Evolutionary conservation across 2,329 filamentous ascomycete species (phyloP), one percentile per base, ranked within the genome.

Genomic region (Cordyceps fumosorosea): DNA sequence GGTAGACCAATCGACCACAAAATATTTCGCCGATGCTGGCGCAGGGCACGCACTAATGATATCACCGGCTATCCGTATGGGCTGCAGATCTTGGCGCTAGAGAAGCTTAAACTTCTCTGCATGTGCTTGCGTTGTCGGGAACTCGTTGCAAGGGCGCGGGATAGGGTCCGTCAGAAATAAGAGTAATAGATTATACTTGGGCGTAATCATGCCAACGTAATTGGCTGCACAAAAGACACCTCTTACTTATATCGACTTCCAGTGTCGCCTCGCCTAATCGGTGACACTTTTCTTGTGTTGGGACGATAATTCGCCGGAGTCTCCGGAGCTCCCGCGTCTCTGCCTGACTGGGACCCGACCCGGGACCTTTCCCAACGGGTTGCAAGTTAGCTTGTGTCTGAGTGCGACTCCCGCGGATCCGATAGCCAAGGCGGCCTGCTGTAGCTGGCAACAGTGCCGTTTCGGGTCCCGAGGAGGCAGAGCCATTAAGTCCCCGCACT

Each of bases 291-390:
- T 32, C n/a, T 20, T 29, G 29, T 29, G 34, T 47, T 29, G 26
- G 18, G 26, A 60, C 58, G 58, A 60, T 60, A 60, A 60, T 60
- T 60, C 58, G 22, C 58, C 58, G 58, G 58, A 60, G 42, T 60
- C 29, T 22, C 47, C 50, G 48, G 51, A 47, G 48, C 40, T 14
- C 40, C 26, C 40, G 32, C 29, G 5, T 26, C 29, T 8, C 10
- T 54, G 50, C 26, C 32, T 34, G 11, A 12, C 7, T 48, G 58
- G 40, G 48, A 47, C 26, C 34, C 34, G 10, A 42, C 40, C 11
- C 2, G 42, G 44, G 12, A 18, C 20, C 45, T 16, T 26, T 3
- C 42, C 8, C 34, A 47, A 42, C 26, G 18, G 18, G 55, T 16
- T 45, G 26, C 26, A 37, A n/a, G 24, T 37, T 4, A 16, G 42